These are phyloP conservation scores for Penicillium brevicompactum DNA, from an alignment of 2,329 filamentous ascomycete genomes.

Conservation along the genomic window DNA sequence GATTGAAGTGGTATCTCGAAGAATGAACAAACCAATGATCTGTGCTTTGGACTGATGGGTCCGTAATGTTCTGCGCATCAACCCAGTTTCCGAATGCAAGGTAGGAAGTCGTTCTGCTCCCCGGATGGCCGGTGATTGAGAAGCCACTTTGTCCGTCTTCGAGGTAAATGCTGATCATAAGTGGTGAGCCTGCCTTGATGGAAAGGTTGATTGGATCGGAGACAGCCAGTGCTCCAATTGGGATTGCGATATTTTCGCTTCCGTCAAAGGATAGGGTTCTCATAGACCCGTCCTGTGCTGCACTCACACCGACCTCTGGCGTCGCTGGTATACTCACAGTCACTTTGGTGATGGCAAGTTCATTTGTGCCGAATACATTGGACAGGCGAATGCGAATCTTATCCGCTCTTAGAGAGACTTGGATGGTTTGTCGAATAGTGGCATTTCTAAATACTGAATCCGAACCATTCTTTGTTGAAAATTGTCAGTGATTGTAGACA, in stretches of 20 bases:
- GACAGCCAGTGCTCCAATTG: slow-evolving; percentile 60
- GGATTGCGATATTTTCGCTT: slow-evolving; percentile 52
- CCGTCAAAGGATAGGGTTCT: slow-evolving; percentile 62
- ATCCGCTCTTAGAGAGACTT: slow-evolving; percentile 58
- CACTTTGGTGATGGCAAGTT: slow-evolving; percentile 62
- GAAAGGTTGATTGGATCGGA: slow-evolving; percentile 63
- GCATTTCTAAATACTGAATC: slow-evolving; percentile 61
- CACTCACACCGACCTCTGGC: slow-evolving; percentile 49
- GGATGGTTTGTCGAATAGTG: slow-evolving; percentile 67
- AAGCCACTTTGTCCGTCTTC: slow-evolving; percentile 58
- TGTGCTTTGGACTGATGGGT: slow-evolving; percentile 36
- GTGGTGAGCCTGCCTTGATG: slow-evolving; percentile 53
- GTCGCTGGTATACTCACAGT: slow-evolving; percentile 57
- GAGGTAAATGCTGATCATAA: slow-evolving; percentile 63
- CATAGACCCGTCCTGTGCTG: slow-evolving; percentile 56
- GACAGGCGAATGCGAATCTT: slow-evolving; percentile 65
- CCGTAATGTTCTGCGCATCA: slow-evolving; percentile 49
- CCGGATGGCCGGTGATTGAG: slow-evolving; percentile 65
- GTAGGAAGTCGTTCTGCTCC: slow-evolving; percentile 65
- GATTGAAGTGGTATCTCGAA: neutral
- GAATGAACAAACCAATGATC: slow-evolving; percentile 47
- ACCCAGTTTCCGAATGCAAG: slow-evolving; percentile 62
- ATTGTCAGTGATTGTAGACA: neutral
- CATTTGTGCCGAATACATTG: slow-evolving; percentile 65
- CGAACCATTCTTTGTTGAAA: slow-evolving; percentile 50